A percentile compares a stretch with the other conserved stretches of the same genome.
phyloP scores from a whole-genome alignment of 148 eudicot genomes.

The Cornus florida region DNA sequence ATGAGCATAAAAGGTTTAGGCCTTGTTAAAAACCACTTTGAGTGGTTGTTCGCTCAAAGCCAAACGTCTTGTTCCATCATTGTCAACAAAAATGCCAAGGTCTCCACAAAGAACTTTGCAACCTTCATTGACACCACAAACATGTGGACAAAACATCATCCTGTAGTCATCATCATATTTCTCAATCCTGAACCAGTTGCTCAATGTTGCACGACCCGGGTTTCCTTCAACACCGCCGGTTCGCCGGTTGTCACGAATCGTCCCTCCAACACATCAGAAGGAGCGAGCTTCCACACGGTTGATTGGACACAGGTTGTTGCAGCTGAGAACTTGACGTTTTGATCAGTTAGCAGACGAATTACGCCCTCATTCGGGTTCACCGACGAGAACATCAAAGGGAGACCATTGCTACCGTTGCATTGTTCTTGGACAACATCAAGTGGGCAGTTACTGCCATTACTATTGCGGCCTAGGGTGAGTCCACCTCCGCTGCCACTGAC shows the following conservation, averaged over 20 bases:
- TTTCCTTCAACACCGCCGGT: conserved; percentile 25
- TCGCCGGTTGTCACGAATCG: conserved; percentile 4
- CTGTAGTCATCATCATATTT: conserved; percentile 31
- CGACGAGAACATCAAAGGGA: conserved; percentile 22
- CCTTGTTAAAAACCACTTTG: too few relatives aligned
- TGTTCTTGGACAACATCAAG: conserved; percentile 20
- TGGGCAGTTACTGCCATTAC: conserved; percentile 18
- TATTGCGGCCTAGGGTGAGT: conserved; percentile 10
- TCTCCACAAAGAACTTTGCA: conserved; percentile 38
- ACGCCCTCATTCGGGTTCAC: conserved; percentile 6
- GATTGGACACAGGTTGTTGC: conserved; percentile 21
- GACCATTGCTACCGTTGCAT: conserved; percentile 16
- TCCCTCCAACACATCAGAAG: neutral
- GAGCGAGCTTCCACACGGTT: conserved; percentile 18
- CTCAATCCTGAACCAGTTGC: conserved; percentile 46
- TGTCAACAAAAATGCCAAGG: conserved; percentile 30
- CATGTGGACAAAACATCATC: conserved; percentile 41
- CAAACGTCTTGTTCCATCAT: conserved; percentile 12
- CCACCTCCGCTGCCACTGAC: conserved; percentile 25
- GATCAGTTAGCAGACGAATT: conserved; percentile 18
- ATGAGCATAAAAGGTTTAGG: too few relatives aligned
- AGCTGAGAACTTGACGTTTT: conserved; percentile 24
- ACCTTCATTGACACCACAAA: conserved; percentile 15
- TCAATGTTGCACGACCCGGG: conserved; percentile 19
- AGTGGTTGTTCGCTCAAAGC: too few relatives aligned